phyloP scores from a whole-genome alignment of 306 rosid genomes.

The Castanea sativa region DNA sequence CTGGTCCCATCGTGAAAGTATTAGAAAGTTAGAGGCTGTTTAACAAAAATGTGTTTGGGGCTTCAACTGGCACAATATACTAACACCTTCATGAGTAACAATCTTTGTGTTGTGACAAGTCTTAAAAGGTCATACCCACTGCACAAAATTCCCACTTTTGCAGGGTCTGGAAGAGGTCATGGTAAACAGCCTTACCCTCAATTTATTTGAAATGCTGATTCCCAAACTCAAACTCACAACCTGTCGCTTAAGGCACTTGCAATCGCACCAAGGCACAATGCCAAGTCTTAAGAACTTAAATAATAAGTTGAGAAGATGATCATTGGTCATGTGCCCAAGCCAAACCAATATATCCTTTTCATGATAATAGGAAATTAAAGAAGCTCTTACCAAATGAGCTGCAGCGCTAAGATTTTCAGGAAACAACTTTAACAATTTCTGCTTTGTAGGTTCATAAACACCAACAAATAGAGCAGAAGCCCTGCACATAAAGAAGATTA shows the following conservation, averaged over 20 bases:
- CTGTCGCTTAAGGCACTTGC: too few species aligned
- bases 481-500: conserved; percentile 46
- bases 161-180: too few species aligned
- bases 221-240: too few species aligned
- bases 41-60: not conserved
- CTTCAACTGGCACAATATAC: not conserved
- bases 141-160: too few species aligned
- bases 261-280: too few species aligned
- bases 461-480: conserved; percentile 96
- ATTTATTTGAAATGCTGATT: too few species aligned
- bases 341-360: not conserved
- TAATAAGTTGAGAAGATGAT: not conserved
- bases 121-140: too few species aligned
- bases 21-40: not conserved
- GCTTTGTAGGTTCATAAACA: conserved; percentile 90
- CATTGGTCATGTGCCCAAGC: not conserved
- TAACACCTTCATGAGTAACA: not conserved
- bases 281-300: not conserved
- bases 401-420: conserved; percentile 86
- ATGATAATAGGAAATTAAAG: not conserved
- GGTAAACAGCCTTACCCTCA: too few species aligned
- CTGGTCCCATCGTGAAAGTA: not conserved
- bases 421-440: conserved; percentile 68
- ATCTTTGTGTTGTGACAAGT: not conserved
- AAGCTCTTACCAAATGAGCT: conserved; percentile 80